phyloP scores from a whole-genome alignment of 352 stramenopile species.

The Ophiocytium majus region DNA sequence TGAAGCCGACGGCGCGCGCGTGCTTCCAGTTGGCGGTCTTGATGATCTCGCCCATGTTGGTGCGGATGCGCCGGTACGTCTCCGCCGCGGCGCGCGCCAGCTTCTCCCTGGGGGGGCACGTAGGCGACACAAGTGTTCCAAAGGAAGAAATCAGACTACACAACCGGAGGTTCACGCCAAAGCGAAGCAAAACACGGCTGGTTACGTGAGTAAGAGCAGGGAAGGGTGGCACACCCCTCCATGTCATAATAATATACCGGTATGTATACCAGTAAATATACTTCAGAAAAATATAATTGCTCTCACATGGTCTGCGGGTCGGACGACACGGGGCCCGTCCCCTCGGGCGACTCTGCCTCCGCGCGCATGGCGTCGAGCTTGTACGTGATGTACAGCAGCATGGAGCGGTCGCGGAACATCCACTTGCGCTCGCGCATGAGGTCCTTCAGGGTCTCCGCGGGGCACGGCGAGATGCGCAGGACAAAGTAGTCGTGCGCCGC shows the following conservation, averaged over 20 bases:
- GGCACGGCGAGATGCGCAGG: conserved; percentile 38
- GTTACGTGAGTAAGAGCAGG: too few relatives aligned
- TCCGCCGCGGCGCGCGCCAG: conserved; percentile 40
- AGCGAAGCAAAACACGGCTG: too few relatives aligned
- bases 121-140: too few relatives aligned
- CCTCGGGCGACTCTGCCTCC: conserved; percentile 20
- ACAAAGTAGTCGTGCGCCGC: conserved; percentile 42
- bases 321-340: conserved; percentile 24
- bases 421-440: conserved; percentile 37
- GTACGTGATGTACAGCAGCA: conserved; percentile 51
- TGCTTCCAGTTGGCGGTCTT: conserved; percentile 46
- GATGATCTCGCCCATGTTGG: conserved; percentile 49
- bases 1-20: conserved; percentile 32
- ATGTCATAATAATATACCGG: too few relatives aligned
- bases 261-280: too few relatives aligned
- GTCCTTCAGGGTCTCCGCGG: conserved; percentile 42
- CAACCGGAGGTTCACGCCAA: too few relatives aligned
- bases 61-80: conserved; percentile 37
- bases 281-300: too few relatives aligned
- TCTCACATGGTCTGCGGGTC: conserved; percentile 21
- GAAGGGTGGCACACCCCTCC: too few relatives aligned
- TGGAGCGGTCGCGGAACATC: conserved; percentile 42
- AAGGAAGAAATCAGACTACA: too few relatives aligned
- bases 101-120: conserved; percentile 38
- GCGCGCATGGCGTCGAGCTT: conserved; percentile 25